phyloP scores from a whole-genome alignment of 1,284 basidiomycete genomes.

The Trichosporon inkin region DNA sequence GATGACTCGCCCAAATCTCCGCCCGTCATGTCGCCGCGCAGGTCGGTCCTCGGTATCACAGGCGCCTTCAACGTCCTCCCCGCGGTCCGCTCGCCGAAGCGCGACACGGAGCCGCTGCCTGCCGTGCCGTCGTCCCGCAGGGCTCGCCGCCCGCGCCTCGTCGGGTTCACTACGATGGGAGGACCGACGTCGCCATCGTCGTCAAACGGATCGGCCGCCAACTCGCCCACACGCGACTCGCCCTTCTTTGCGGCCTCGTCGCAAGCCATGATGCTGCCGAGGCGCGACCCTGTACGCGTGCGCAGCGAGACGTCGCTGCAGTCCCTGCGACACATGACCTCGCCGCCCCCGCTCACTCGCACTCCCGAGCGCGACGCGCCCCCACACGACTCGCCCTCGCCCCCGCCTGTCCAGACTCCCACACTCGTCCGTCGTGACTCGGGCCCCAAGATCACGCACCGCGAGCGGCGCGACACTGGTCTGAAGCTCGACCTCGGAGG shows the following conservation, averaged over 20 bases:
- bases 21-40: neutral
- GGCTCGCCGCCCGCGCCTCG: constrained; percentile 43
- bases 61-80: constrained; percentile 33
- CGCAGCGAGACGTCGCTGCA: constrained; percentile 34
- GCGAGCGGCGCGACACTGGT: constrained; percentile 39
- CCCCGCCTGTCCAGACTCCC: constrained; percentile 12
- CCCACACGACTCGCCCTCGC: constrained; percentile 12
- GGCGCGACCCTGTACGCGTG: constrained; percentile 33
- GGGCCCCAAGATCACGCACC: constrained; percentile 14
- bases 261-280: constrained; percentile 15
- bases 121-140: constrained; percentile 32
- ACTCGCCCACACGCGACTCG: constrained; percentile 14
- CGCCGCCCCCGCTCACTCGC: constrained; percentile 15
- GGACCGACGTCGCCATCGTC: constrained; percentile 28
- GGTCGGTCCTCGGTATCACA: constrained; percentile 14
- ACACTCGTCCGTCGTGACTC: constrained; percentile 6
- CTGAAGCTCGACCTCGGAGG: constrained; percentile 48
- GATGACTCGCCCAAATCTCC: neutral
- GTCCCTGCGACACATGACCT: constrained; percentile 19
- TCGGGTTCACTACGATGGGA: constrained; percentile 47
- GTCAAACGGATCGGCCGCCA: constrained; percentile 25
- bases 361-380: constrained; percentile 12
- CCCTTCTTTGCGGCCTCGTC: constrained; percentile 7
- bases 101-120: constrained; percentile 29
- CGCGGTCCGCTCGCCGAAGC: constrained; percentile 44